These are phyloP conservation scores for cucumber (Cucumis sativus) DNA, from an alignment of 306 rosid genomes.

Conservation along the genomic window DNA sequence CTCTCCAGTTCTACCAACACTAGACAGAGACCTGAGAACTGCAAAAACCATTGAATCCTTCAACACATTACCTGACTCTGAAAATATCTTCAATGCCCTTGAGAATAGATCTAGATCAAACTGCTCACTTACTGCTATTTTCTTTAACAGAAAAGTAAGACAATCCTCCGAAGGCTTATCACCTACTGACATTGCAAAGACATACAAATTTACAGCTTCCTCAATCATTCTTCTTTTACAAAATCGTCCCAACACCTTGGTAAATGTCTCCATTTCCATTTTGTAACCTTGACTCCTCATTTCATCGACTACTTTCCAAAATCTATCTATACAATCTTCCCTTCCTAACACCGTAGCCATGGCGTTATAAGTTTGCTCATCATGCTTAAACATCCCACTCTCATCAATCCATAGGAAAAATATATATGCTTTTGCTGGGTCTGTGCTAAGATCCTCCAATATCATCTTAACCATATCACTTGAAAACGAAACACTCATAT, in stretches of 20 bases:
- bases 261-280: conserved; percentile 46
- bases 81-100: conserved; percentile 35
- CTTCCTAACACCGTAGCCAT: conserved; percentile 58
- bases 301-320: conserved; percentile 69
- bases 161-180: conserved; percentile 37
- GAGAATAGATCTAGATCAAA: conserved; percentile 47
- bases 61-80: conserved; percentile 33
- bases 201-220: conserved; percentile 72
- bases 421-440: conserved; percentile 49
- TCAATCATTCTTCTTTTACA: conserved; percentile 43
- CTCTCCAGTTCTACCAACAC: conserved; percentile 42
- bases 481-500: conserved; percentile 26
- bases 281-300: conserved; percentile 44
- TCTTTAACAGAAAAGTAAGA: conserved; percentile 45
- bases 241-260: conserved; percentile 50
- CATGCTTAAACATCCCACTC: conserved; percentile 53
- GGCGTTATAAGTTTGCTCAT: conserved; percentile 46
- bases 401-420: conserved; percentile 81
- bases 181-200: conserved; percentile 56
- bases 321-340: conserved; percentile 55
- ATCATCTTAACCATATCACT: conserved; percentile 30
- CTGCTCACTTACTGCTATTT: conserved; percentile 31
- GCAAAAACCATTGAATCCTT: conserved; percentile 37
- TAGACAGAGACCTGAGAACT: conserved; percentile 41
- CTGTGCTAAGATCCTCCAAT: conserved; percentile 39